phyloP scores from a whole-genome alignment of 164 flowering plant species.

The Dillenia turbinata region DNA sequence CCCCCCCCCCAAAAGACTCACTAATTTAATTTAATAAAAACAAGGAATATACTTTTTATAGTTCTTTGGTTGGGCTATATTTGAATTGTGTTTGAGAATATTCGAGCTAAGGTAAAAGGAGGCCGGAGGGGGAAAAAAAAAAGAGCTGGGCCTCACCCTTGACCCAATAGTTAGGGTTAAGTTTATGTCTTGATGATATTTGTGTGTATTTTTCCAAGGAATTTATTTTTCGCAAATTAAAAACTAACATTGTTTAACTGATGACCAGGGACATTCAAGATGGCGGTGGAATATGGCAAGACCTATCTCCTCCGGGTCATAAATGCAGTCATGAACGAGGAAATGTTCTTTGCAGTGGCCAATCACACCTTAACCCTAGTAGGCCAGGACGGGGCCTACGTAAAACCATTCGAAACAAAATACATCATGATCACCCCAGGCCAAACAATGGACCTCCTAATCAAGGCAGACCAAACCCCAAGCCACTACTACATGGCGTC shows the following conservation, averaged over 20 bases:
- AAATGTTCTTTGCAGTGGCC: slow-evolving; percentile 14
- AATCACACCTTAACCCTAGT: slow-evolving; percentile 11
- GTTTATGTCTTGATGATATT: too few relatives aligned
- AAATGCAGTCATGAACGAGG: slow-evolving; percentile 15
- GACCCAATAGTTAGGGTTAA: too few relatives aligned
- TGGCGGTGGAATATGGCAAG: slow-evolving; percentile 8
- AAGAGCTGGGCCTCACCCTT: too few relatives aligned
- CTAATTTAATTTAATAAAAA: too few relatives aligned
- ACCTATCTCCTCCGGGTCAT: slow-evolving; percentile 19
- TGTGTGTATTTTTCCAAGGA: too few relatives aligned
- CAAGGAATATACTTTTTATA: background rate
- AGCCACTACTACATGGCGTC: slow-evolving; percentile 17
- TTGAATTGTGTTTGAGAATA: too few relatives aligned
- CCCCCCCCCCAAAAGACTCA: too few relatives aligned
- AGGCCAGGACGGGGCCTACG: slow-evolving; percentile 9
- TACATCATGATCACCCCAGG: slow-evolving; percentile 18
- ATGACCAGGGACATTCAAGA: slow-evolving; percentile 2
- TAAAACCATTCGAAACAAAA: slow-evolving; percentile 12
- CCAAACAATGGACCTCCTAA: slow-evolving; percentile 20
- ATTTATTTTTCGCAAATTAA: too few relatives aligned
- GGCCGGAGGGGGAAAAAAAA: too few relatives aligned
- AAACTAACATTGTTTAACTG: too few relatives aligned
- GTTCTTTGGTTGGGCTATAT: background rate
- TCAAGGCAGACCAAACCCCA: slow-evolving; percentile 13
- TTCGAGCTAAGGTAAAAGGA: too few relatives aligned